These are phyloP conservation scores for Solanum lycopersicoides DNA, from an alignment of 257 asterid genomes.

Conservation along the genomic window DNA sequence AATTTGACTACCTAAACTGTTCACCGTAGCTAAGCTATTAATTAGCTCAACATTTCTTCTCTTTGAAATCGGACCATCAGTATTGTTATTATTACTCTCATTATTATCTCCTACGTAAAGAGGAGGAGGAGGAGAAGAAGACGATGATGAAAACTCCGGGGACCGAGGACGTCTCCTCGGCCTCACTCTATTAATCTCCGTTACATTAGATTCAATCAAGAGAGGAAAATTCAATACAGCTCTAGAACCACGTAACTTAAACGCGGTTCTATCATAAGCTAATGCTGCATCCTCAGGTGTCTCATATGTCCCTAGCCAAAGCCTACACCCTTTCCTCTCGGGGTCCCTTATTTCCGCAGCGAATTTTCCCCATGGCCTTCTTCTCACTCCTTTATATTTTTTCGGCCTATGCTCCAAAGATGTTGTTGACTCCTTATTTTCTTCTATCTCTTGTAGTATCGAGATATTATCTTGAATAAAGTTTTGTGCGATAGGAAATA, in stretches of 20 bases:
- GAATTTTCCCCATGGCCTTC: slow-evolving; percentile 1
- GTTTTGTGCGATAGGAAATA: not conserved
- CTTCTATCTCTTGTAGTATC: not conserved
- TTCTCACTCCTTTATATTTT: not conserved
- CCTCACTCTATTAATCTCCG: not conserved
- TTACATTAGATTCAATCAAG: not conserved
- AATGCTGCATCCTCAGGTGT: slow-evolving; percentile 1
- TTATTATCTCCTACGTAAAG: not conserved
- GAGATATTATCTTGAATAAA: not conserved
- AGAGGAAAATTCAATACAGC: not conserved
- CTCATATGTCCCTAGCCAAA: slow-evolving; percentile 2
- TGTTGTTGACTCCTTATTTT: not conserved
- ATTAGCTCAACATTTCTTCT: not conserved
- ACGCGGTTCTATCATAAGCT: not conserved
- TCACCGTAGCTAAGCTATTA: not conserved
- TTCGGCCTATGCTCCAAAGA: not conserved
- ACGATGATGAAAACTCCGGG: not conserved
- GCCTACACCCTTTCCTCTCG: not conserved
- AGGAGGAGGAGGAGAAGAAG: not conserved
- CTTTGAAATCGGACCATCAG: not conserved
- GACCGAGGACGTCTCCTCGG: not conserved
- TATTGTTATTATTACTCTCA: not conserved
- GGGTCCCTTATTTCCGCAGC: slow-evolving; percentile 3
- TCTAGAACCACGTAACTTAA: not conserved
- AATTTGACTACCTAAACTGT: not conserved